Conservation (phyloP, 345 rosid species). For the Corymbia maculata region DNA sequence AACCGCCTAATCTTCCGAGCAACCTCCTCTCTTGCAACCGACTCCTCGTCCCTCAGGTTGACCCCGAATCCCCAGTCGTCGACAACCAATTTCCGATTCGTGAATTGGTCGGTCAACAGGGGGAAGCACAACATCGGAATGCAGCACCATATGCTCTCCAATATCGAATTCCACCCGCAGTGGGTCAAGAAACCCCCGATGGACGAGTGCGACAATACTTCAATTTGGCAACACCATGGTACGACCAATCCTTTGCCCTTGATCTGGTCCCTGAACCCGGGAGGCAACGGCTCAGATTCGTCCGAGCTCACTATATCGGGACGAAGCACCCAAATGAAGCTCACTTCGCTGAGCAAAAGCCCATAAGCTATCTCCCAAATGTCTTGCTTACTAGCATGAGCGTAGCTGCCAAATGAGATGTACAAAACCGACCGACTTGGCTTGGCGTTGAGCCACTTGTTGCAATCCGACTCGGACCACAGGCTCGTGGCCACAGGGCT, state of each 20-base stretch:
- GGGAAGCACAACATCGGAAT: constrained; percentile 68
- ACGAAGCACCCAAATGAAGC: constrained; percentile 70
- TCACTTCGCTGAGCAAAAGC: constrained; percentile 34
- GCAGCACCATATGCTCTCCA: constrained; percentile 52
- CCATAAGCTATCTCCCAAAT: constrained; percentile 51
- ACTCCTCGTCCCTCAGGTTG: constrained; percentile 30
- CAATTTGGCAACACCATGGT: constrained; percentile 70
- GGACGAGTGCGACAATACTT: constrained; percentile 42
- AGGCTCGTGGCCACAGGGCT: constrained; percentile 47
- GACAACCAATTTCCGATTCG: constrained; percentile 72
- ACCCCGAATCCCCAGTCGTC: constrained; percentile 82
- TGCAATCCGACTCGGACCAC: constrained; percentile 74
- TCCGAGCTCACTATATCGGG: constrained; percentile 60
- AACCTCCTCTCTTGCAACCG: constrained; percentile 19
- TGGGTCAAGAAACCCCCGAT: constrained; percentile 73
- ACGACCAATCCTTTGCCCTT: constrained; percentile 39
- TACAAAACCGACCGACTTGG: constrained; percentile 56
- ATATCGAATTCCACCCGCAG: constrained; percentile 77
- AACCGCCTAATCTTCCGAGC: constrained; percentile 8
- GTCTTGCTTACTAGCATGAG: constrained; percentile 31
- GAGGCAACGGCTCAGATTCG: constrained; percentile 24
- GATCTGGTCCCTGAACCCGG: constrained; percentile 34
- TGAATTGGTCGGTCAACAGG: constrained; percentile 70
- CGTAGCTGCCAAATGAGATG: constrained; percentile 67
- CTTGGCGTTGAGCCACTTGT: constrained; percentile 56